These are phyloP conservation scores for Isabelozyma heimii DNA, from an alignment of 805 yeast species.

Conservation along the genomic window DNA sequence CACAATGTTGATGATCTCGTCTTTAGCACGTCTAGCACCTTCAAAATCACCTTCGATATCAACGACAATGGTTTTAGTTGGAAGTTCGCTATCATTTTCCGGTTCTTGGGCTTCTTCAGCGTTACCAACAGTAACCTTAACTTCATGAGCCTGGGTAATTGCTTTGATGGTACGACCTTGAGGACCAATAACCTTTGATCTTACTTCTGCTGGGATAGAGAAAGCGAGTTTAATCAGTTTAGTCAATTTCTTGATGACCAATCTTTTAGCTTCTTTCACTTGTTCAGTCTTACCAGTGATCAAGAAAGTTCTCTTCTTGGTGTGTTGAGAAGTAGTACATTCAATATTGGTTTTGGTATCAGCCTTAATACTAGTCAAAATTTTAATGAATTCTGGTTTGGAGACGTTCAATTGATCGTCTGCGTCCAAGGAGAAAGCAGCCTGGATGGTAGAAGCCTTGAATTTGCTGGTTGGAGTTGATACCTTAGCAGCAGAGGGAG, in stretches of 20 bases:
- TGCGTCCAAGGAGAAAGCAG: conserved; percentile 71
- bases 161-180: conserved; percentile 82
- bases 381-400: conserved; percentile 66
- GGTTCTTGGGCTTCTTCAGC: conserved; percentile 21
- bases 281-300: conserved; percentile 70
- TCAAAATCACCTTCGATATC: conserved; percentile 80
- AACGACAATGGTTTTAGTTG: conserved; percentile 59
- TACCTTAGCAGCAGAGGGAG: conserved; percentile 13
- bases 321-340: conserved; percentile 73
- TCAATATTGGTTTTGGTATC: conserved; percentile 67
- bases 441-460: conserved; percentile 63
- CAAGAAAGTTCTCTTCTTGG: conserved; percentile 78
- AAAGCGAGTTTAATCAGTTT: conserved; percentile 65
- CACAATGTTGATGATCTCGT: conserved; percentile 68
- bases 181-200: conserved; percentile 81
- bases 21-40: conserved; percentile 73
- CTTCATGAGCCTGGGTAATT: conserved; percentile 64
- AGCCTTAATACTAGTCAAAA: conserved; percentile 61
- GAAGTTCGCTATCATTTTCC: conserved; percentile 47
- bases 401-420: conserved; percentile 63
- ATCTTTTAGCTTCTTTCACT: conserved; percentile 70
- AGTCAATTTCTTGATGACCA: conserved; percentile 71
- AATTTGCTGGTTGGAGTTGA: conserved; percentile 26
- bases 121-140: conserved; percentile 66
- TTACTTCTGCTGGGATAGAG: conserved; percentile 70